Percentiles rank a stretch among this genome's conserved stretches.
Conservation (phyloP, 768 basidiomycete genomes). For the Auriscalpium vulgare region DNA sequence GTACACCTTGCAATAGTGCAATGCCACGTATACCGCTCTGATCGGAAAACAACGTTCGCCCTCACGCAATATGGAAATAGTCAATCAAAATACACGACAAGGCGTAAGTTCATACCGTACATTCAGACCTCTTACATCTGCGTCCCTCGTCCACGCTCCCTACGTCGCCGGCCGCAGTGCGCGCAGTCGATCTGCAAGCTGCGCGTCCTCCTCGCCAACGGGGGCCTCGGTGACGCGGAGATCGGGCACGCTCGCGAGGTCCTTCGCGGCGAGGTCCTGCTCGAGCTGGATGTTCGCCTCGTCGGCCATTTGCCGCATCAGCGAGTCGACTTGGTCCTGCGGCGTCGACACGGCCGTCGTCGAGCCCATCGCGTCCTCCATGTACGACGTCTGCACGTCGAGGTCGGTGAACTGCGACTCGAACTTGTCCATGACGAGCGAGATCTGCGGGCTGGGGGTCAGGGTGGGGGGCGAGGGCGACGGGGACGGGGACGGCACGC, state of each 20-base stretch:
- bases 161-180: conserved; percentile 77
- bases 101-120: neutral
- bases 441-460: conserved; percentile 52
- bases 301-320: conserved; percentile 91
- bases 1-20: neutral
- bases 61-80: neutral
- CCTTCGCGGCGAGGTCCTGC: conserved; percentile 74
- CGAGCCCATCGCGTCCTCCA: conserved; percentile 94
- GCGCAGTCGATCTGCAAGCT: conserved; percentile 79
- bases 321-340: conserved; percentile 91
- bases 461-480: neutral
- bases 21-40: neutral
- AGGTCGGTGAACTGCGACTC: conserved; percentile 93
- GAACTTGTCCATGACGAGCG: conserved; percentile 98
- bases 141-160: neutral
- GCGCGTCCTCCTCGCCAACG: conserved; percentile 68
- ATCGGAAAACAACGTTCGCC: neutral
- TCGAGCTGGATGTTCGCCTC: conserved; percentile 94
- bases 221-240: conserved; percentile 37
- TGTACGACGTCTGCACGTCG: conserved; percentile 95
- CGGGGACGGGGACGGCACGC: conserved; percentile 20
- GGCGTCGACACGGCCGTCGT: conserved; percentile 91
- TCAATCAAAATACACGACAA: neutral
- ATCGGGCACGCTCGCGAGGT: conserved; percentile 52
- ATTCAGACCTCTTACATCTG: neutral